Conservation (phyloP, 2,329 filamentous ascomycete genomes). For the Cladophialophora immunda region DNA sequence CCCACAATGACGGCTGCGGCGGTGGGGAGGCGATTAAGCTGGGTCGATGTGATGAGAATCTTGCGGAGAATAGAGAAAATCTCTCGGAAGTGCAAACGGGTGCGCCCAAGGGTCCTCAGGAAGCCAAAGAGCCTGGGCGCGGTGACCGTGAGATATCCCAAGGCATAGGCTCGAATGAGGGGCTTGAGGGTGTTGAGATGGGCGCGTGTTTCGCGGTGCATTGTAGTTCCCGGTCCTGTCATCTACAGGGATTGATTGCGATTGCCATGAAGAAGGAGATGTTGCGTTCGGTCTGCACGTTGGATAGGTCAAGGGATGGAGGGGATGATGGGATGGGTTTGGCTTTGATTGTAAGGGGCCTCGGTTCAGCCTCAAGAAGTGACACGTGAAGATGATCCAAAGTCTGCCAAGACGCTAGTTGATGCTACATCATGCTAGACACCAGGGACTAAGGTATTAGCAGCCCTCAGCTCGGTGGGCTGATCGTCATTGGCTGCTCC, state of each 20-base stretch:
- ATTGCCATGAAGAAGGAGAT: background rate
- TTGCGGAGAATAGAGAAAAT: conserved; percentile 44
- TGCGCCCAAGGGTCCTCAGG: conserved; percentile 46
- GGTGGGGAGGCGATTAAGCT: conserved; percentile 42
- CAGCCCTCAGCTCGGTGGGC: background rate
- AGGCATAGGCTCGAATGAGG: conserved; percentile 56
- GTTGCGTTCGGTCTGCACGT: background rate
- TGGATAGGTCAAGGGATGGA: background rate
- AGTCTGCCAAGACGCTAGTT: background rate
- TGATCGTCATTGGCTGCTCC: background rate
- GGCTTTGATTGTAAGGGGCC: background rate
- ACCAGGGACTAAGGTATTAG: background rate
- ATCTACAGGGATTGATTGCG: background rate
- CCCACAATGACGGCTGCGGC: conserved; percentile 60
- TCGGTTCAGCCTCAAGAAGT: background rate
- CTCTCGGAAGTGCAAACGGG: conserved; percentile 45
- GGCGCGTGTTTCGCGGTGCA: conserved; percentile 14
- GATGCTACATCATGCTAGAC: background rate
- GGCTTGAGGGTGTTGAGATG: conserved; percentile 33
- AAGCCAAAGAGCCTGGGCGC: conserved; percentile 55
- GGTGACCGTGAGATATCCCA: conserved; percentile 59
- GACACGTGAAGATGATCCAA: background rate
- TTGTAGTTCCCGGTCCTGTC: background rate
- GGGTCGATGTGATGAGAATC: conserved; percentile 38
- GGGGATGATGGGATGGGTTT: background rate